These are phyloP conservation scores for Naganishia albida DNA, from an alignment of 1,284 basidiomycete species.

Conservation along the genomic window DNA sequence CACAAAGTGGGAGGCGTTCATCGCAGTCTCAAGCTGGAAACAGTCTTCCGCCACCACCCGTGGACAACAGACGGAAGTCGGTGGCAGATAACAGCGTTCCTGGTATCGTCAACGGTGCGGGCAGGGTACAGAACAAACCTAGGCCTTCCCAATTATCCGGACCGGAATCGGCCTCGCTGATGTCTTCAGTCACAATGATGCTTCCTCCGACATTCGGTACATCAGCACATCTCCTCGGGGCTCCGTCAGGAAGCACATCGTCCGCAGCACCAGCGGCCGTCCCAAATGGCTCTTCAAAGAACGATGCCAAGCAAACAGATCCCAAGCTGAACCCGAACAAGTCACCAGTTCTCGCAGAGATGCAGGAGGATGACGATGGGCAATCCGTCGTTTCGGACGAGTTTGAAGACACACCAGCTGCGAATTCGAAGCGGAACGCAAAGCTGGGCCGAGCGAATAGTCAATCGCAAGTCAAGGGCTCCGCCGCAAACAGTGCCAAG, in stretches of 20 bases:
- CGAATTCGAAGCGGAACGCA: constrained; percentile 3
- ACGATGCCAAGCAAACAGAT: constrained; percentile 5
- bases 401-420: constrained; percentile 15
- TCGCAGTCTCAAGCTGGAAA: background rate
- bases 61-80: background rate
- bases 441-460: constrained; percentile 19
- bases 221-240: constrained; percentile 10
- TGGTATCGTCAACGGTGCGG: background rate
- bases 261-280: background rate
- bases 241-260: background rate
- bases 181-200: constrained; percentile 25
- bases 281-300: background rate
- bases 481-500: constrained; percentile 8
- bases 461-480: constrained; percentile 13
- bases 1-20: background rate
- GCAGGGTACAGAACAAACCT: background rate
- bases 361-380: constrained; percentile 15
- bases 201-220: constrained; percentile 26
- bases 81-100: background rate
- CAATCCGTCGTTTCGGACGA: constrained; percentile 26
- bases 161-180: constrained; percentile 16
- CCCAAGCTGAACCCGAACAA: background rate
- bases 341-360: constrained; percentile 15
- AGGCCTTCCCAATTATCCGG: constrained; percentile 10
- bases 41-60: constrained; percentile 1